A percentile compares a stretch with the other conserved stretches of the same genome.
phyloP scores from a whole-genome alignment of 441 rosid species.

The Adansonia grandidieri region DNA sequence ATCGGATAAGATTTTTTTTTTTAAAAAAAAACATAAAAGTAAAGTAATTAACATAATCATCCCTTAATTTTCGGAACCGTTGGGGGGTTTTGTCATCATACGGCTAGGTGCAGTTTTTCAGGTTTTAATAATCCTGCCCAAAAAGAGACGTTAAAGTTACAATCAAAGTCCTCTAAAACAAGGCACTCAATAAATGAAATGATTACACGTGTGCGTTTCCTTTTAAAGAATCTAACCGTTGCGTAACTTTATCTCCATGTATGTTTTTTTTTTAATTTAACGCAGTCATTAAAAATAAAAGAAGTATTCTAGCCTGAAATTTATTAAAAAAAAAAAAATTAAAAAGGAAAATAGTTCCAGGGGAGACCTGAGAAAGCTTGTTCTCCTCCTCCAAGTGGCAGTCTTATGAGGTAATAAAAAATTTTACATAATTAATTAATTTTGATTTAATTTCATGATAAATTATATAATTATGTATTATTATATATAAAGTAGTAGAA shows the following conservation, averaged over 20 bases:
- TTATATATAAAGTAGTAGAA: background rate
- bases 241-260: background rate
- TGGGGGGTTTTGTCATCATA: conserved; percentile 7
- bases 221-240: background rate
- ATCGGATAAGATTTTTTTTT: too few species aligned
- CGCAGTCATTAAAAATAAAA: background rate
- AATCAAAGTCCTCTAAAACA: background rate
- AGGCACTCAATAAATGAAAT: background rate
- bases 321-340: background rate
- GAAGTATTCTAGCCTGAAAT: background rate
- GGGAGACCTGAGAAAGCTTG: conserved; percentile 19
- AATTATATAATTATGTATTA: background rate
- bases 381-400: conserved; percentile 21
- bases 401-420: conserved; percentile 17
- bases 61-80: conserved; percentile 22
- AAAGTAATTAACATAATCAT: background rate
- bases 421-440: background rate
- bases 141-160: background rate
- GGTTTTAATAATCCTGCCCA: background rate
- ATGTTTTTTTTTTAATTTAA: background rate
- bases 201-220: background rate
- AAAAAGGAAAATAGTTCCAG: background rate
- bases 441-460: background rate
- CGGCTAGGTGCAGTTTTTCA: background rate
- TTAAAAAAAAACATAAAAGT: too few species aligned